A percentile compares a stretch with the other conserved stretches of the same genome.
phyloP scores from a whole-genome alignment of 164 flowering plant genomes.

The Nelumbo lutea region DNA sequence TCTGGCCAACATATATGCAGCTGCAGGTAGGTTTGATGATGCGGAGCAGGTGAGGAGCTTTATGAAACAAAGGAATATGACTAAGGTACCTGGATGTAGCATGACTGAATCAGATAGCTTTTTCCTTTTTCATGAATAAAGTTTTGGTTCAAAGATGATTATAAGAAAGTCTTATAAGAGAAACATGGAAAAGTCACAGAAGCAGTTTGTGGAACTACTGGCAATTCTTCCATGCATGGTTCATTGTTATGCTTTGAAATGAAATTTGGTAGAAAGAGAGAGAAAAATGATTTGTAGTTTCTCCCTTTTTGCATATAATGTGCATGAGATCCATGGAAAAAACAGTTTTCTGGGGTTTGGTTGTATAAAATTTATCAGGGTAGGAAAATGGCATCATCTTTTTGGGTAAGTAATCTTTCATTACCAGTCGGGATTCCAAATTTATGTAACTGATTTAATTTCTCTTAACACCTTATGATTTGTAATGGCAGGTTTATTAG shows the following conservation, averaged over 20 bases:
- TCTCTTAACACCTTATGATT: too few species aligned
- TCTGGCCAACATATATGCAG: slow-evolving; percentile 21
- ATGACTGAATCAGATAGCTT: slow-evolving; percentile 12
- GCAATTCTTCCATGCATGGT: not conserved
- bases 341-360: too few species aligned
- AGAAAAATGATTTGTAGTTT: not conserved
- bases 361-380: too few species aligned
- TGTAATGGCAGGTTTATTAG: too few species aligned
- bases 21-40: slow-evolving; percentile 19
- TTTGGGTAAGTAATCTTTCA: too few species aligned
- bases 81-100: slow-evolving; percentile 20
- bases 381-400: too few species aligned
- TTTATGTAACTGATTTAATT: too few species aligned
- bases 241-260: not conserved
- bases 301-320: too few species aligned
- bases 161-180: not conserved
- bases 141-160: not conserved
- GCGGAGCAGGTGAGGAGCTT: slow-evolving; percentile 16
- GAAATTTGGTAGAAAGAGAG: not conserved
- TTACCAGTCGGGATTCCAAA: too few species aligned
- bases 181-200: not conserved
- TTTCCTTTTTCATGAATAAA: not conserved
- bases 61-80: slow-evolving; percentile 18
- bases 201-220: not conserved
- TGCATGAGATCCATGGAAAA: too few species aligned